Base-by-base conservation (phyloP, 768 basidiomycete species). In the Punctularia strigosozonata region DNA sequence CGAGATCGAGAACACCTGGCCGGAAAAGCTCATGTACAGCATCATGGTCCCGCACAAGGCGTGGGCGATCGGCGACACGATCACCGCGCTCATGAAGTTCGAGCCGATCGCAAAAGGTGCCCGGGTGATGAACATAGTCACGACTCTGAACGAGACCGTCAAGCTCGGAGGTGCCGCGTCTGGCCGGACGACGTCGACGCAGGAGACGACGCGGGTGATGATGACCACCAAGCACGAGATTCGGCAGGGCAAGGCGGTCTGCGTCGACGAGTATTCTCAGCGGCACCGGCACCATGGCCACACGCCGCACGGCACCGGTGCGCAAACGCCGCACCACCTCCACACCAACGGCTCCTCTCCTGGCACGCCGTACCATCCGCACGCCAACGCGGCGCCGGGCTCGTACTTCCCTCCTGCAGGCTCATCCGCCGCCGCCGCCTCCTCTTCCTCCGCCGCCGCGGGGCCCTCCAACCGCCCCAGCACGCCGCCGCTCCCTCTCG, bases 1-100 rank as follows among this genome's bases (percentile, higher is more conserved):
- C 42, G 94, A 98, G 57, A 80, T 88, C 47, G 87, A 95, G 59
- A 95, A 92, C 57, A 91, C 90, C 13, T 98, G 94, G 94, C 91
- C 94, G 0, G 83, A 82, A 17, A 98, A 97, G 63, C 65, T 95
- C 60, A 94, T 92, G 91, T 97, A 94, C 57, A 80, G 83, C 4
- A 75, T 89, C 52, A 84, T 90, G 64, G 60, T 98, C 23, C 92
- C 92, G 0, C 90, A 94, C 68, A 94, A 92, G 54, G 94, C 92
- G 0, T 97, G 85, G 78, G 87, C 90, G 1, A 84, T 80, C 0
- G 92, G 91, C 5, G 91, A 97, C 58, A 71, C 69, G 7, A 62
- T 95, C 40, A 80, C 82, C 0, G 80, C 87, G 0, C 62, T 81
- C 10, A 71, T 89, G 57, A 95, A 94, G 55, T 86, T 95, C 54